Conservation (phyloP, 352 stramenopile species). For the Blastocystis sp. region DNA sequence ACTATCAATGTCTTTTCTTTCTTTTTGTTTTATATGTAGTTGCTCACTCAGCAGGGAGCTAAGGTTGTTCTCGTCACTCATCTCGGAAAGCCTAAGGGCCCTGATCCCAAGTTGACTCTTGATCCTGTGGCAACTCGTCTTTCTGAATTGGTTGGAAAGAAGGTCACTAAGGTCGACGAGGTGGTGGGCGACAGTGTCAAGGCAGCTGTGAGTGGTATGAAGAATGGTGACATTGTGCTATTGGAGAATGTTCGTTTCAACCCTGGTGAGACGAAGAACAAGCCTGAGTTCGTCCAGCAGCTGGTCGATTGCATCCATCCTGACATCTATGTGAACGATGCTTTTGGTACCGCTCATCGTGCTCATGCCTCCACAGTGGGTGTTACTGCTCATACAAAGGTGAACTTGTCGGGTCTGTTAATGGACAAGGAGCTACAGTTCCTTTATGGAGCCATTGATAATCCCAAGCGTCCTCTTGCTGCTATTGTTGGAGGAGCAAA, state of each 20-base stretch:
- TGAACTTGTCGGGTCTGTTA: constrained; percentile 82
- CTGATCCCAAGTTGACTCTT: constrained; percentile 52
- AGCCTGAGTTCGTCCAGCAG: constrained; percentile 80
- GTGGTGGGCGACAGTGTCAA: constrained; percentile 85
- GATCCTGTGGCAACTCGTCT: constrained; percentile 76
- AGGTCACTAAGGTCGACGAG: constrained; percentile 86
- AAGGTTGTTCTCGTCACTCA: constrained; percentile 95
- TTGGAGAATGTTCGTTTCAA: constrained; percentile 99
- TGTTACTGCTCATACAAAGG: constrained; percentile 77
- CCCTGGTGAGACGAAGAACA: constrained; percentile 88
- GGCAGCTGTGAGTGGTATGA: constrained; percentile 66
- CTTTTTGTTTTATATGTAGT: constrained; percentile 72
- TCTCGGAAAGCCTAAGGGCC: constrained; percentile 89
- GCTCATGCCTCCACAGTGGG: constrained; percentile 95
- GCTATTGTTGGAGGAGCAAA: constrained; percentile 98
- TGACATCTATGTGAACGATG: constrained; percentile 97
- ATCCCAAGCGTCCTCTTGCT: constrained; percentile 87
- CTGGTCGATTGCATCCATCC: constrained; percentile 78
- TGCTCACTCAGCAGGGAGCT: constrained; percentile 88
- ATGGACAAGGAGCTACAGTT: constrained; percentile 99
- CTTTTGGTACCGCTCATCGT: constrained; percentile 96
- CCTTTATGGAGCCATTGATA: constrained; percentile 93
- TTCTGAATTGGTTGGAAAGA: constrained; percentile 78
- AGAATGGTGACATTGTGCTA: constrained; percentile 79
- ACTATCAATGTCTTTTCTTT: constrained; percentile 74